These are phyloP conservation scores for Agaricus bisporus DNA, from an alignment of 768 basidiomycete genomes.

Conservation along the genomic window DNA sequence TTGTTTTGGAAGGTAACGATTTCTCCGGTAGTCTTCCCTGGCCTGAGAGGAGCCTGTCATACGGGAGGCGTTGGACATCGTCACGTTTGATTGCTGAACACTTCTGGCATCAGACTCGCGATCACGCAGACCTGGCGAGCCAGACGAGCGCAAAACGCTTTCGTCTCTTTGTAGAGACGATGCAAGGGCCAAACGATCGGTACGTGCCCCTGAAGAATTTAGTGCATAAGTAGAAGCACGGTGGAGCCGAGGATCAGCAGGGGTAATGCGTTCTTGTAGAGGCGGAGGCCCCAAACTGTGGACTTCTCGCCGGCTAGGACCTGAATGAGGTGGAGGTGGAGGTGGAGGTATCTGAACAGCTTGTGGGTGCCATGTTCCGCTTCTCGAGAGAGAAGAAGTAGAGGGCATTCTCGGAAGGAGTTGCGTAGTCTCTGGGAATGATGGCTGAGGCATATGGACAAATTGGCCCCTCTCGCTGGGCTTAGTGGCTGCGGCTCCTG, in stretches of 20 bases:
- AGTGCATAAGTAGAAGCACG: constrained; percentile 7
- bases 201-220: not conserved
- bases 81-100: constrained; percentile 20
- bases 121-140: not conserved
- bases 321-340: constrained; percentile 4
- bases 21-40: constrained; percentile 17
- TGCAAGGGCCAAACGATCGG: not conserved
- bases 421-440: not conserved
- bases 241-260: constrained; percentile 1
- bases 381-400: not conserved
- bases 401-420: not conserved
- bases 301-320: constrained; percentile 1
- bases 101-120: constrained; percentile 11
- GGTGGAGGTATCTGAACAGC: not conserved
- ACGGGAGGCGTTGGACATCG: constrained; percentile 18
- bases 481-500: not conserved
- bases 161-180: not conserved
- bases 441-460: not conserved
- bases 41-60: constrained; percentile 18
- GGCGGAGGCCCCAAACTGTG: not conserved
- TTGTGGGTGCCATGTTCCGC: constrained; percentile 6
- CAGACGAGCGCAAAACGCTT: not conserved
- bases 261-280: not conserved
- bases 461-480: not conserved
- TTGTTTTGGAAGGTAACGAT: constrained; percentile 45